Conservation (phyloP, 257 asterid species). For the Solanum etuberosum region DNA sequence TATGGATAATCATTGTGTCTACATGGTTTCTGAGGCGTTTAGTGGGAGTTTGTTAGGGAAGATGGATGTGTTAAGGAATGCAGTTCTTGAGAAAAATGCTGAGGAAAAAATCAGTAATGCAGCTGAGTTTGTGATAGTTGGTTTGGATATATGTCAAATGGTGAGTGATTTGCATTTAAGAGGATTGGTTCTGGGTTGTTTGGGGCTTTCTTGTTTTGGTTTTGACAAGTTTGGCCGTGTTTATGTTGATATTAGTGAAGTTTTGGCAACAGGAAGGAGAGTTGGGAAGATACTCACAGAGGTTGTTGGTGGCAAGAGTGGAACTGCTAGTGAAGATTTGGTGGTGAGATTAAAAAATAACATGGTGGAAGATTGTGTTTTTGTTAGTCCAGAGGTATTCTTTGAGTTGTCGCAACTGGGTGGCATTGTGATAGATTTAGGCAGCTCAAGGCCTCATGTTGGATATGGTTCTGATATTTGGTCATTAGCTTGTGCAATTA, state of each 20-base stretch:
- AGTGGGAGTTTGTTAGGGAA: conserved; percentile 15
- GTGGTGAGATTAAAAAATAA: not conserved
- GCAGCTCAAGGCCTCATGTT: conserved; percentile 20
- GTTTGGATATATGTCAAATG: conserved; percentile 56
- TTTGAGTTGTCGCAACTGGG: conserved; percentile 17
- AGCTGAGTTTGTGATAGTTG: conserved; percentile 32
- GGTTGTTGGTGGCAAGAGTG: not conserved
- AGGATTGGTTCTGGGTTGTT: conserved; percentile 50
- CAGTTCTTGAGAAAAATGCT: conserved; percentile 9
- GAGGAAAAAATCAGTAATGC: conserved; percentile 16
- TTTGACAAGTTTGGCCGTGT: conserved; percentile 45
- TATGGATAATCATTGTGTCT: conserved; percentile 39
- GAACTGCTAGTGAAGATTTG: not conserved
- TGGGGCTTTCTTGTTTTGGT: conserved; percentile 38
- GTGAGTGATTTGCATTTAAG: conserved; percentile 51
- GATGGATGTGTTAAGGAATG: not conserved
- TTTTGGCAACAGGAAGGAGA: conserved; percentile 37
- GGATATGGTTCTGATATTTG: conserved; percentile 69
- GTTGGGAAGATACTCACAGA: conserved; percentile 6
- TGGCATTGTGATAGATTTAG: conserved; percentile 24
- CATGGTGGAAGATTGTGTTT: conserved; percentile 23
- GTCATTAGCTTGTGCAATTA: conserved; percentile 62
- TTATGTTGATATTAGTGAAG: conserved; percentile 42
- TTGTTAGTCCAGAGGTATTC: conserved; percentile 66
- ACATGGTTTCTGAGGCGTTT: conserved; percentile 44